Evolutionary conservation across 2,329 filamentous ascomycete genomes (phyloP).

Genomic region (Phialophora chinensis): DNA sequence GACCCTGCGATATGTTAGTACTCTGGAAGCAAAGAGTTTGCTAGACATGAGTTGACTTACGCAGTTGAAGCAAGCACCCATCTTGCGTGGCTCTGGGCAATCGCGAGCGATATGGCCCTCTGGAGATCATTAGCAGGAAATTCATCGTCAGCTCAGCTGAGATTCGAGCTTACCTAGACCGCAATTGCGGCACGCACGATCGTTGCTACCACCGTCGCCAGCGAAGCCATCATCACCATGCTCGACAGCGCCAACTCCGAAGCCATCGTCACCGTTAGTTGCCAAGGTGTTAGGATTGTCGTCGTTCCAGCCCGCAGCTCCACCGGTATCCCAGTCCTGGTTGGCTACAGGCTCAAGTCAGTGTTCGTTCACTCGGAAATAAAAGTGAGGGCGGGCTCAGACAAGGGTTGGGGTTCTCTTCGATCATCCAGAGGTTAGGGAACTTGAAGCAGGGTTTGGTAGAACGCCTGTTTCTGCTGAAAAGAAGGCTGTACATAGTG

Average conservation of each 20-base stretch:
- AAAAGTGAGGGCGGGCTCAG: neutral
- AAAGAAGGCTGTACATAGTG: conserved; percentile 16
- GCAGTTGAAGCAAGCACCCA: conserved; percentile 54
- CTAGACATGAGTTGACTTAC: conserved; percentile 19
- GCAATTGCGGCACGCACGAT: conserved; percentile 37
- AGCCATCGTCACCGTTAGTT: neutral
- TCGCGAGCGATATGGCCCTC: conserved; percentile 46
- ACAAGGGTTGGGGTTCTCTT: conserved; percentile 16
- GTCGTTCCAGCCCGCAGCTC: conserved; percentile 4
- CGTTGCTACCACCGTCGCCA: conserved; percentile 2
- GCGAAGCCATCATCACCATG: neutral
- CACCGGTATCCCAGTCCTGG: neutral
- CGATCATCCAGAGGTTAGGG: conserved; percentile 23
- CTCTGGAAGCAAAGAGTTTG: neutral
- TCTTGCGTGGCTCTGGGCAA: conserved; percentile 51
- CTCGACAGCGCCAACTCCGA: neutral
- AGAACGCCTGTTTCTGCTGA: conserved; percentile 4
- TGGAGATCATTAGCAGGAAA: conserved; percentile 21
- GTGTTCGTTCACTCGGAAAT: neutral
- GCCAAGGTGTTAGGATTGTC: neutral
- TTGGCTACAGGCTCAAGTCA: conserved; percentile 1
- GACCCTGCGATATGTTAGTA: conserved; percentile 39
- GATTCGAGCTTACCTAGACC: conserved; percentile 32
- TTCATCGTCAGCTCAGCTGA: conserved; percentile 1
- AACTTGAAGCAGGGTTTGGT: conserved; percentile 24